Evolutionary conservation across 2,329 filamentous ascomycete species (phyloP).

Genomic region (Penicillium freii): DNA sequence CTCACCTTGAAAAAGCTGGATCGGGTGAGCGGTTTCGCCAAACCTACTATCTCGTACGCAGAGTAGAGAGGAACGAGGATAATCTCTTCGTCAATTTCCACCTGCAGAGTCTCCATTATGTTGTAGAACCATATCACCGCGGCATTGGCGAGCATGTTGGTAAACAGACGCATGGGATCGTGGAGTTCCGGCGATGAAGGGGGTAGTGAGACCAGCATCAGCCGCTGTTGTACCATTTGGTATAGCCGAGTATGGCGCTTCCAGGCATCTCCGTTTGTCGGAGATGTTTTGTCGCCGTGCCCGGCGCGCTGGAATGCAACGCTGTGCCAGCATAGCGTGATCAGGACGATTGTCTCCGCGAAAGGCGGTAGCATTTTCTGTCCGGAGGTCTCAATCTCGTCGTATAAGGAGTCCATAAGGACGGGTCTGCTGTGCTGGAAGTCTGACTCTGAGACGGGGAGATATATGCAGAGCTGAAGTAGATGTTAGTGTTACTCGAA

Average conservation of each 20-base stretch:
- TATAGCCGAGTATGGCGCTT: conserved; percentile 13
- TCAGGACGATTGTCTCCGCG: conserved; percentile 6
- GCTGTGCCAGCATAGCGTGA: conserved; percentile 9
- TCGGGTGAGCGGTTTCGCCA: conserved; percentile 9
- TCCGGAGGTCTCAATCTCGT: conserved; percentile 4
- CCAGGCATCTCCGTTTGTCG: conserved; percentile 5
- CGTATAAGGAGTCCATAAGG: conserved; percentile 24
- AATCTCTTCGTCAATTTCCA: neutral
- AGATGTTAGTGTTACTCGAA: neutral
- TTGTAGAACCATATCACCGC: conserved; percentile 9
- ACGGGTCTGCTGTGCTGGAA: conserved; percentile 6
- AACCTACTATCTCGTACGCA: conserved; percentile 15
- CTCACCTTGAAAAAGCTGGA: conserved; percentile 15
- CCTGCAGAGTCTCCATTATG: conserved; percentile 6
- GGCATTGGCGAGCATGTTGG: conserved; percentile 17
- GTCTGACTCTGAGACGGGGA: conserved; percentile 16
- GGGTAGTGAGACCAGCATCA: conserved; percentile 13
- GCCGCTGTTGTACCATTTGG: conserved; percentile 7
- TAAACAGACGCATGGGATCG: conserved; percentile 19
- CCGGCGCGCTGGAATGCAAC: neutral
- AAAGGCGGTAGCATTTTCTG: conserved; percentile 6
- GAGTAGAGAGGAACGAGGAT: conserved; percentile 6
- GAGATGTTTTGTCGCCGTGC: neutral
- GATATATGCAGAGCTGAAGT: conserved; percentile 12
- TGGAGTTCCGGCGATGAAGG: conserved; percentile 1